Base-by-base conservation (phyloP, 2,329 filamentous ascomycete genomes). In the Pleoardoris graminearum region DNA sequence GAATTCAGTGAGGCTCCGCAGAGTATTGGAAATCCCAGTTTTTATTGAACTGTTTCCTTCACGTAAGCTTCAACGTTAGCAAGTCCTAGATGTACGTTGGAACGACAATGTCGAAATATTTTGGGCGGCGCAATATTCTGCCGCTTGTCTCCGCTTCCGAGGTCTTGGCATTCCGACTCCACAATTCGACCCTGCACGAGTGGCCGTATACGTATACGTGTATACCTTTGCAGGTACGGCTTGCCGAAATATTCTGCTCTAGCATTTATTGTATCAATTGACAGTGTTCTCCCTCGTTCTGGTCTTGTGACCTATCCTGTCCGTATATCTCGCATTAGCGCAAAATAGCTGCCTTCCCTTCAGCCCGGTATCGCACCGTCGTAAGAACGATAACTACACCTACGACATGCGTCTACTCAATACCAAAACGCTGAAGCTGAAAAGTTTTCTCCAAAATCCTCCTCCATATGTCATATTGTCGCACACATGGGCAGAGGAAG, bases 91-190 rank as follows among this genome's bases (percentile, higher is more conserved):
- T 36, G 22, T 14, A 11, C 22, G 27, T 16, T n/a, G n/a, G 32
- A n/a, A 46, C 38, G 39, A 19, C 30, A 25, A 42, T 33, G 42
- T 36, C 23, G 30, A 38, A 50, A 44, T 46, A 50, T 49, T 39
- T 42, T 35, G 37, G 46, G 16, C 36, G n/a, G 21, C 36, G 29
- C 33, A 14, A 23, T 50, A 53, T 59, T 59, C 52, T 59, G 54
- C 54, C 50, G 23, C 12, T 5, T 1, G 8, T 44, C 42, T 39
- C 54, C 55, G 57, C 54, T n/a, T 38, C 29, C 35, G 35, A 37
- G 47, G 47, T 48, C 56, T 59, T 59, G 55, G 55, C 55, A 33
- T 4, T 21, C 10, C 25, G 5, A 27, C n/a, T n/a, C n/a, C n/a
- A n/a, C n/a, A n/a, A n/a, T n/a, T n/a, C n/a, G n/a, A n/a, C n/a